Percentiles rank a stretch among this genome's conserved stretches.
These are phyloP conservation scores for Cucurbita pepo DNA, from an alignment of 306 rosid species.

Conservation along the genomic window DNA sequence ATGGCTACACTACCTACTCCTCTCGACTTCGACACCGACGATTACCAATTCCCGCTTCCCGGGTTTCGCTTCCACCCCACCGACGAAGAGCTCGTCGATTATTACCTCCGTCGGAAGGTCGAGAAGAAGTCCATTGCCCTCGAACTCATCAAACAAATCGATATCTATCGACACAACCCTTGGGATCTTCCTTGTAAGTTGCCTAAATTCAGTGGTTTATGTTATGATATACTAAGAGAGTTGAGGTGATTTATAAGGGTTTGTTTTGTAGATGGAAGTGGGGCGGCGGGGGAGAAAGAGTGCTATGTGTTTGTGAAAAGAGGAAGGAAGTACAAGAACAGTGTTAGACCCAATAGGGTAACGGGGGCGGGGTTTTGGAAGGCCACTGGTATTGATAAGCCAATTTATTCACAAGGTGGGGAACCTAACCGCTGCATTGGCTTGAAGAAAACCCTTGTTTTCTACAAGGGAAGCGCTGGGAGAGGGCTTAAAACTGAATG, in stretches of 20 bases:
- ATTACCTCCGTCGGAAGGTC: conserved; percentile 70
- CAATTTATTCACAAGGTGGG: conserved; percentile 25
- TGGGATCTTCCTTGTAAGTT: conserved; percentile 74
- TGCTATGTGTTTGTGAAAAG: conserved; percentile 25
- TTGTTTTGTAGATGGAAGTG: conserved; percentile 3
- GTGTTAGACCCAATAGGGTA: conserved; percentile 25
- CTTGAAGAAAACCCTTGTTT: conserved; percentile 77
- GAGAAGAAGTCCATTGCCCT: conserved; percentile 37
- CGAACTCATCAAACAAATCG: conserved; percentile 77
- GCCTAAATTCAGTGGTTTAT: background rate
- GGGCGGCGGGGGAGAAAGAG: conserved; percentile 18
- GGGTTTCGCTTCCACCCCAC: conserved; percentile 94
- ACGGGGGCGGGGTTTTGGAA: conserved; percentile 26
- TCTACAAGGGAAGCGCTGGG: conserved; percentile 75
- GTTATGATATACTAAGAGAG: too few relatives aligned
- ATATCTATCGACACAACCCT: conserved; percentile 35
- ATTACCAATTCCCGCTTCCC: conserved; percentile 34
- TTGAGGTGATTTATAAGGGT: too few relatives aligned
- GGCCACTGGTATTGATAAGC: conserved; percentile 27
- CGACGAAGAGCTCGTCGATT: conserved; percentile 76
- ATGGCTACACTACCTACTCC: background rate
- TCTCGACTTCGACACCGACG: background rate
- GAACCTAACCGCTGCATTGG: conserved; percentile 32
- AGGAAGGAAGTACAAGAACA: conserved; percentile 23
- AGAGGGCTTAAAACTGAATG: conserved; percentile 91